A percentile compares a stretch with the other conserved stretches of the same genome.
Conservation (phyloP, 23 red algal species). For the Gracilaria gracilis region DNA sequence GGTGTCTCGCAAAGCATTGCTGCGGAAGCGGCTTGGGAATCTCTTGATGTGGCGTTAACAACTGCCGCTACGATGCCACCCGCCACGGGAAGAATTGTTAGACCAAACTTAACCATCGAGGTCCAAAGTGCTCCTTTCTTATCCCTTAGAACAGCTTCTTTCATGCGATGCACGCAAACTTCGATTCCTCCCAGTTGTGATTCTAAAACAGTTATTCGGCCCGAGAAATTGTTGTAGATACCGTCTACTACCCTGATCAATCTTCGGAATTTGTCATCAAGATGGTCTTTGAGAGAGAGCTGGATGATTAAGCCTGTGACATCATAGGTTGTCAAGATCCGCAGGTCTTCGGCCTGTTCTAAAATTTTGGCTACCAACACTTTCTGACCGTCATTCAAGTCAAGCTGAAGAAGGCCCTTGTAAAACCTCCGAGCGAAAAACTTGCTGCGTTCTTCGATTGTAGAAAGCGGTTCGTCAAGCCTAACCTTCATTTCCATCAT, state of each 20-base stretch:
- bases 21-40: background rate
- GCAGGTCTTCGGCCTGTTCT: conserved; percentile 8
- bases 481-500: conserved; percentile 14
- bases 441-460: conserved; percentile 13
- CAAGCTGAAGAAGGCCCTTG: conserved; percentile 19
- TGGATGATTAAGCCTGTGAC: conserved; percentile 7
- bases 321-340: background rate
- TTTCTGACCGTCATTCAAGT: conserved; percentile 1
- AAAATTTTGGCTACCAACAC: conserved; percentile 15
- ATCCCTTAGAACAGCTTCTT: conserved; percentile 5
- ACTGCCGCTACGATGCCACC: conserved; percentile 9
- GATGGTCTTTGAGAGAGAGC: conserved; percentile 7
- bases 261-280: conserved; percentile 29
- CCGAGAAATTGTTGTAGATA: conserved; percentile 21
- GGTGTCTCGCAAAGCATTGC: conserved; percentile 24
- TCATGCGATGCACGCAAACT: conserved; percentile 10
- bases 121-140: background rate
- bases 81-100: conserved; percentile 14
- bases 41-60: conserved; percentile 15
- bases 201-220: background rate
- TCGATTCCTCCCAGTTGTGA: conserved; percentile 23
- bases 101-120: conserved; percentile 10
- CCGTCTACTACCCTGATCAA: conserved; percentile 2
- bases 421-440: conserved; percentile 32
- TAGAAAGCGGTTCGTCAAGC: conserved; percentile 24